Base-by-base conservation (phyloP, 345 rosid species). In the Adansonia digitata region DNA sequence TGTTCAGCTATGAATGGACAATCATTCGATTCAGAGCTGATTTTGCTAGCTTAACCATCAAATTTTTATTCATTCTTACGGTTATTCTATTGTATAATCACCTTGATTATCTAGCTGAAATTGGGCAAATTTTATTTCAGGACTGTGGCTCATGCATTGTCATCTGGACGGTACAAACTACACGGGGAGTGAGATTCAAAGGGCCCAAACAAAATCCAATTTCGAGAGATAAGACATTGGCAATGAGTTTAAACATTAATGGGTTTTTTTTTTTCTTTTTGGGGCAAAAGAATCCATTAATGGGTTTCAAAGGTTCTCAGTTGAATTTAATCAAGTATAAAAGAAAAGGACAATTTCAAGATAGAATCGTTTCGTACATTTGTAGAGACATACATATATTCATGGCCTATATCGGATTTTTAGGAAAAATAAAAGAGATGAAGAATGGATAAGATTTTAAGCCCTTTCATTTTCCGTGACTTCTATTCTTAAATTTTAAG, bases 11-110 rank as follows among this genome's bases (percentile, higher is more conserved):
- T n/a, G n/a, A n/a, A 60, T 91, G 94, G 94, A 89, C 92, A 46
- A 97, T 84, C 42, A 81, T 79, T 52, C 81, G 97, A 73, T 91
- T 92, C 85, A 77, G 1, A 2, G 97, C 97, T 26, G 40, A 90
- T 72, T 55, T 22, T 13, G 3, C 18, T 42, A 39, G 35, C 40
- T 20, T 46, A 53, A 55, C 48, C 48, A 43, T 43, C 8, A 40
- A 15, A 24, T 0, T 45, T 67, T 43, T 42, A 15, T n/a, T 18
- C 7, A 15, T 1, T 10, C 5, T 34, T 62, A 18, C 18, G 7
- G 10, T 62, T 10, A 14, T 39, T 64, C 4, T 62, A 56, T 46
- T 39, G n/a, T 8, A 62, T 26, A 3, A 18, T 73, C 11, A 13
- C 29, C 18, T 57, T 11, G 35, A 20, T 4, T 14, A 67, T 24